These are phyloP conservation scores for Coniferiporia weirii DNA, from an alignment of 1,284 basidiomycete genomes.

Conservation along the genomic window DNA sequence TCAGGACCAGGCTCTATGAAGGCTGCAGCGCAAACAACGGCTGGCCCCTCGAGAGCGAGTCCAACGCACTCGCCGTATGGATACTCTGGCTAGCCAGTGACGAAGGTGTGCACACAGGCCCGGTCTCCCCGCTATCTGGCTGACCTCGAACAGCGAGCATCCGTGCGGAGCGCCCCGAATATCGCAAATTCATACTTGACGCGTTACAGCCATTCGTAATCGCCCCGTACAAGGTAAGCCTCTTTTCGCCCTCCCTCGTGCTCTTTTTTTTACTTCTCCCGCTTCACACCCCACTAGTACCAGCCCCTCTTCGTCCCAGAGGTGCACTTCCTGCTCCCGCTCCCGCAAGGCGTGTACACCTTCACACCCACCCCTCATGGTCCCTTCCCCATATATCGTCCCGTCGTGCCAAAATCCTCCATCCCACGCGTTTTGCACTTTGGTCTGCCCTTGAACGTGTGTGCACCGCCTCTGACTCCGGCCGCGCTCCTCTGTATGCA, in stretches of 20 bases:
- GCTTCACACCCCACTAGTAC: not conserved
- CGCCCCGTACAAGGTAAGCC: slow-evolving; percentile 44
- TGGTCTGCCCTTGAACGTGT: not conserved
- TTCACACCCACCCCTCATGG: slow-evolving; percentile 1
- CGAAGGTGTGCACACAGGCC: slow-evolving; percentile 26
- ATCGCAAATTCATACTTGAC: slow-evolving; percentile 32
- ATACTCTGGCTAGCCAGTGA: slow-evolving; percentile 45
- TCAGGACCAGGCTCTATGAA: slow-evolving; percentile 35
- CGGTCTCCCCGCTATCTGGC: not conserved
- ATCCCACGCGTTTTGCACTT: not conserved
- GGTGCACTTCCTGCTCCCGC: slow-evolving; percentile 1
- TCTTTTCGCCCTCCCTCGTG: not conserved
- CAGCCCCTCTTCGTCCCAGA: slow-evolving; percentile 5
- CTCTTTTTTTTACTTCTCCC: not conserved
- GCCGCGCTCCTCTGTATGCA: slow-evolving; percentile 2
- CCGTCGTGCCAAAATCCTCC: not conserved
- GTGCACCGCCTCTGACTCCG: slow-evolving; percentile 6
- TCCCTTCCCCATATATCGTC: slow-evolving; percentile 2
- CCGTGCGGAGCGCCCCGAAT: slow-evolving; percentile 32
- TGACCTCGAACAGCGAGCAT: slow-evolving; percentile 28
- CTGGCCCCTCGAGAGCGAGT: slow-evolving; percentile 45
- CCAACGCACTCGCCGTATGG: slow-evolving; percentile 41
- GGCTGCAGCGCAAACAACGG: slow-evolving; percentile 33
- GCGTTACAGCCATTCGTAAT: slow-evolving; percentile 40
- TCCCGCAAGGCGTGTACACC: not conserved